Percentiles rank a stretch among this genome's conserved stretches.
Evolutionary conservation across 129 eudicot species (phyloP).

Genomic region (Flaveria linearis): DNA sequence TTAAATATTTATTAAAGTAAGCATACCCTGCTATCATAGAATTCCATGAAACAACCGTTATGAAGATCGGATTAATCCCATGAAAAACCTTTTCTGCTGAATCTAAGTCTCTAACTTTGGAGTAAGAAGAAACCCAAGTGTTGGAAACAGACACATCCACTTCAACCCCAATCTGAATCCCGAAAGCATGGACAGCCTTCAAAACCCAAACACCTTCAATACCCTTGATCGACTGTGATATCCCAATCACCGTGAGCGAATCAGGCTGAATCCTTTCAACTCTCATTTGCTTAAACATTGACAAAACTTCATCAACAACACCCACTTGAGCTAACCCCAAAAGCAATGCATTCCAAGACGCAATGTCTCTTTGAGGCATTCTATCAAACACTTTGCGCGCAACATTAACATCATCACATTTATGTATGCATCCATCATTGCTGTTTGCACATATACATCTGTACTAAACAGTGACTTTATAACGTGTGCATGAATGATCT

Average conservation of each 20-base stretch:
- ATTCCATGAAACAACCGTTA: constrained; percentile 78
- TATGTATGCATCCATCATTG: constrained; percentile 65
- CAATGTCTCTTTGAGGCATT: constrained; percentile 64
- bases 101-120: constrained; percentile 56
- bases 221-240: constrained; percentile 43
- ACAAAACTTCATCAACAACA: constrained; percentile 35
- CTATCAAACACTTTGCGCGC: constrained; percentile 57
- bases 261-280: constrained; percentile 48
- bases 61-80: constrained; percentile 36
- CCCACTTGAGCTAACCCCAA: constrained; percentile 65
- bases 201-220: constrained; percentile 36
- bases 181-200: constrained; percentile 55
- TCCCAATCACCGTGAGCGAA: constrained; percentile 60
- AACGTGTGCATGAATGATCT: constrained; percentile 56
- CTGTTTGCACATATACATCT: constrained; percentile 65
- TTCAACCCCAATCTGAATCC: constrained; percentile 48
- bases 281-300: constrained; percentile 53
- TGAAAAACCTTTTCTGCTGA: constrained; percentile 62
- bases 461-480: constrained; percentile 44
- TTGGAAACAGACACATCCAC: constrained; percentile 61
- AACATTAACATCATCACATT: constrained; percentile 39
- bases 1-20: constrained; percentile 30
- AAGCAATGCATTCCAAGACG: constrained; percentile 70
- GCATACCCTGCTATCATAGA: constrained; percentile 66
- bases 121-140: constrained; percentile 68